phyloP scores from a whole-genome alignment of 148 eudicot species.

The Rhododendron griersonianum region DNA sequence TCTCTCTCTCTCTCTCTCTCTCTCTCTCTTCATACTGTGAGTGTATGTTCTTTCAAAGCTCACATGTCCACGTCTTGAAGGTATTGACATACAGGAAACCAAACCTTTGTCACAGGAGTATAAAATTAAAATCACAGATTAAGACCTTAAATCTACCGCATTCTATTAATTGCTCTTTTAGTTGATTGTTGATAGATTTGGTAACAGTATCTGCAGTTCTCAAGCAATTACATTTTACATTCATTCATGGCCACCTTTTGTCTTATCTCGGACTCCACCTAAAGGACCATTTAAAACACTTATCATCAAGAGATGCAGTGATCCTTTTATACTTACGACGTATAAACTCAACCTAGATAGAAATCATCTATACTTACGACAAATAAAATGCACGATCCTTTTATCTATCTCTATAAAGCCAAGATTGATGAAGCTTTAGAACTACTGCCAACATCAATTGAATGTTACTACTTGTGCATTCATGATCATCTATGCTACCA shows the following conservation, averaged over 20 bases:
- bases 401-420: neutral
- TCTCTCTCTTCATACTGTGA: neutral
- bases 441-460: neutral
- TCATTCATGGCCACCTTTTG: neutral
- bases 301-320: neutral
- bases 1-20: no score
- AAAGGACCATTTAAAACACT: neutral
- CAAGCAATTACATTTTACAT: neutral
- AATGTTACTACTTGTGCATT: neutral
- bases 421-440: neutral
- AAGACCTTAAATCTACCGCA: neutral
- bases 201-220: neutral
- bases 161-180: neutral
- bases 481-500: neutral
- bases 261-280: neutral
- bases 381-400: neutral
- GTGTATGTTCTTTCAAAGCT: neutral
- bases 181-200: neutral
- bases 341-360: neutral
- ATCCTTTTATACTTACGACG: neutral
- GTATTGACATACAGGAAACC: neutral
- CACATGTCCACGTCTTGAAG: neutral
- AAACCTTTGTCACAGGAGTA: neutral
- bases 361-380: neutral
- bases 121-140: neutral